Percentiles rank a stretch among this genome's conserved stretches.
Evolutionary conservation across 2,329 filamentous ascomycete species (phyloP).

Genomic region (Verticillium tricorpus): DNA sequence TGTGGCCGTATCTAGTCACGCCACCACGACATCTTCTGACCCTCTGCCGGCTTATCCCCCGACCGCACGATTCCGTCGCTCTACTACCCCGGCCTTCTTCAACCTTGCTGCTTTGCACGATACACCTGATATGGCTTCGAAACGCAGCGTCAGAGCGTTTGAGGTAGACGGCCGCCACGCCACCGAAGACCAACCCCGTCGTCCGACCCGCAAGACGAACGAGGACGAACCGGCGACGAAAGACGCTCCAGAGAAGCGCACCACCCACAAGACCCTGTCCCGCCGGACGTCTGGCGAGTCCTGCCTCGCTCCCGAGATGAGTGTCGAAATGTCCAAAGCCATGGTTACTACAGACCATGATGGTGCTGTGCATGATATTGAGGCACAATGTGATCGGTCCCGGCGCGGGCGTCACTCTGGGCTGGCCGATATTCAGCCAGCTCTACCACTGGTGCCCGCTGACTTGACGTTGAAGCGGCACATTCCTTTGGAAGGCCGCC

Average conservation of each 20-base stretch:
- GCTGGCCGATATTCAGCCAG: neutral
- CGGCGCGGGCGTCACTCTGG: neutral
- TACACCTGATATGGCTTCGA: constrained; percentile 9
- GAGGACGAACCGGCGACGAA: neutral
- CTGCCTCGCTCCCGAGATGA: neutral
- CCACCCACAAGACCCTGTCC: constrained; percentile 1
- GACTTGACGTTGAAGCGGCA: neutral
- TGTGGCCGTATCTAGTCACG: neutral
- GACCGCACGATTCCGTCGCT: neutral
- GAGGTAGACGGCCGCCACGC: constrained; percentile 10
- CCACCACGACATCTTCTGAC: neutral
- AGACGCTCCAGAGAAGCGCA: constrained; percentile 3
- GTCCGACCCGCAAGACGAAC: neutral
- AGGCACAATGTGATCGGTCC: neutral
- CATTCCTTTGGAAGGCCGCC: constrained; percentile 27
- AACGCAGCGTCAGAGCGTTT: constrained; percentile 12
- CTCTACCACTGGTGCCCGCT: neutral
- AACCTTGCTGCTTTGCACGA: neutral
- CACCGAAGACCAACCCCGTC: neutral
- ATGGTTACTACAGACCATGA: neutral
- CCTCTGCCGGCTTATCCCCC: neutral
- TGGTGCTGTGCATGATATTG: neutral
- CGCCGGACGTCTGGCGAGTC: constrained; percentile 7
- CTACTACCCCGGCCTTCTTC: neutral
- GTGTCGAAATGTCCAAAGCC: neutral